These are phyloP conservation scores for Boletus eberwhitei DNA, from an alignment of 768 basidiomycete genomes.

Conservation along the genomic window DNA sequence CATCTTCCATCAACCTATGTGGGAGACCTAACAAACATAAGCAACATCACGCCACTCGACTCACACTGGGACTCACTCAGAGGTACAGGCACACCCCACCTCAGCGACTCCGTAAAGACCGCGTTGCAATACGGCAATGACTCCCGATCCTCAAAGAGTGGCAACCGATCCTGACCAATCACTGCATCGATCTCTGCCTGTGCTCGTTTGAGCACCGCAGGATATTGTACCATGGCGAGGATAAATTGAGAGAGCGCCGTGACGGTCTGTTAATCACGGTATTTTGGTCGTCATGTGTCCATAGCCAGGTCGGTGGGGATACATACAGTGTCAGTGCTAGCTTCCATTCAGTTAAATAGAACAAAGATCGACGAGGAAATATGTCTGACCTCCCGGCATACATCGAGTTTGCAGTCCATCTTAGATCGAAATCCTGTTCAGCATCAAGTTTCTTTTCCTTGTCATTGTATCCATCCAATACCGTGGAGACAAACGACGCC, in stretches of 20 bases:
- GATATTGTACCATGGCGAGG: slow-evolving; percentile 63
- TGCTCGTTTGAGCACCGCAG: slow-evolving; percentile 52
- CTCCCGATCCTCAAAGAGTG: slow-evolving; percentile 53
- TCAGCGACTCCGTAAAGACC: slow-evolving; percentile 50
- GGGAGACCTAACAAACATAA: slow-evolving; percentile 46
- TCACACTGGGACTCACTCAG: slow-evolving; percentile 39
- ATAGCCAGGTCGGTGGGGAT: background rate
- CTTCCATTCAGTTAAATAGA: slow-evolving; percentile 15
- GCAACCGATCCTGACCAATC: slow-evolving; percentile 44
- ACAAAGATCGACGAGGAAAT: background rate
- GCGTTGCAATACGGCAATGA: slow-evolving; percentile 58
- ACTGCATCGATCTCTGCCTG: slow-evolving; percentile 66
- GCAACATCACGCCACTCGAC: background rate
- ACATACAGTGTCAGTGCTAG: slow-evolving; percentile 61
- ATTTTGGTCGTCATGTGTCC: background rate
- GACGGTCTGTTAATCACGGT: slow-evolving; percentile 41
- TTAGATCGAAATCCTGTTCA: slow-evolving; percentile 62
- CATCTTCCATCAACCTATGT: slow-evolving; percentile 63
- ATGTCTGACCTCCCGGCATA: slow-evolving; percentile 41
- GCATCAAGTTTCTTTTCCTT: slow-evolving; percentile 5
- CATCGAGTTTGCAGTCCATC: slow-evolving; percentile 85
- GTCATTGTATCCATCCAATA: slow-evolving; percentile 41
- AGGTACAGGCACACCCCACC: slow-evolving; percentile 59
- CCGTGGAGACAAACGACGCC: slow-evolving; percentile 44
- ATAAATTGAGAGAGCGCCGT: slow-evolving; percentile 56